Conservation (phyloP, 306 rosid species). For the Vigna hirtella region DNA sequence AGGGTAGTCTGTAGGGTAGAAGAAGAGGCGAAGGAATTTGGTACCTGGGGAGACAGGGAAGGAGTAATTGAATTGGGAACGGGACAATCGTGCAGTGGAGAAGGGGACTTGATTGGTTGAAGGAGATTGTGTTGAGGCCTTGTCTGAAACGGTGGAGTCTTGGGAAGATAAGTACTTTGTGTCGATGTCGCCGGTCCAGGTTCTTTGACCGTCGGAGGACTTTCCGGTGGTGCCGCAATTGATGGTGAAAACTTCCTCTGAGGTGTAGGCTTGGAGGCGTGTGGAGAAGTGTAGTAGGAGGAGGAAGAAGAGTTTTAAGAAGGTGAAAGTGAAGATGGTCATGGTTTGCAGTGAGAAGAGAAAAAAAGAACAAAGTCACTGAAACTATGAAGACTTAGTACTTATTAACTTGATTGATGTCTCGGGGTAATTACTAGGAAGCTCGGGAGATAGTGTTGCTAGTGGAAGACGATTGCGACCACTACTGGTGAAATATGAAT, state of each 20-base stretch:
- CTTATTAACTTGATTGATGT: neutral
- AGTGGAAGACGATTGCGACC: neutral
- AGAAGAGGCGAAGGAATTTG: constrained; percentile 55
- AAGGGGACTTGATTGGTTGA: constrained; percentile 37
- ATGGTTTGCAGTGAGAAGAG: neutral
- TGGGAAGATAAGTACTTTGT: constrained; percentile 32
- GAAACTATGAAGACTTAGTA: neutral
- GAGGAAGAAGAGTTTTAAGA: neutral
- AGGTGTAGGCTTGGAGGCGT: constrained; percentile 41
- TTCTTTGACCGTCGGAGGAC: constrained; percentile 16
- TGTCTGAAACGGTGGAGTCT: neutral
- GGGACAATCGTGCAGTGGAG: constrained; percentile 43
- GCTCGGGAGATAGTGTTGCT: neutral
- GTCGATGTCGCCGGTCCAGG: constrained; percentile 50
- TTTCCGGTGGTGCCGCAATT: constrained; percentile 52
- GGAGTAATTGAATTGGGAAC: constrained; percentile 56
- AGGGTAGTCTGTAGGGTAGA: constrained; percentile 42
- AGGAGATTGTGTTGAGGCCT: constrained; percentile 14
- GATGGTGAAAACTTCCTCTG: constrained; percentile 42
- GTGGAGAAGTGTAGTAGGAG: neutral
- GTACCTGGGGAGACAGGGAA: constrained; percentile 49
- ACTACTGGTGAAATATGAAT: neutral
- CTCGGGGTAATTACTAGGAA: neutral
- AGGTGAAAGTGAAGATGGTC: constrained; percentile 2
- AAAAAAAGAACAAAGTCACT: neutral